Evolutionary conservation across 768 basidiomycete species (phyloP), one percentile per base, ranked within the genome.

Genomic region (Trametes meyenii): DNA sequence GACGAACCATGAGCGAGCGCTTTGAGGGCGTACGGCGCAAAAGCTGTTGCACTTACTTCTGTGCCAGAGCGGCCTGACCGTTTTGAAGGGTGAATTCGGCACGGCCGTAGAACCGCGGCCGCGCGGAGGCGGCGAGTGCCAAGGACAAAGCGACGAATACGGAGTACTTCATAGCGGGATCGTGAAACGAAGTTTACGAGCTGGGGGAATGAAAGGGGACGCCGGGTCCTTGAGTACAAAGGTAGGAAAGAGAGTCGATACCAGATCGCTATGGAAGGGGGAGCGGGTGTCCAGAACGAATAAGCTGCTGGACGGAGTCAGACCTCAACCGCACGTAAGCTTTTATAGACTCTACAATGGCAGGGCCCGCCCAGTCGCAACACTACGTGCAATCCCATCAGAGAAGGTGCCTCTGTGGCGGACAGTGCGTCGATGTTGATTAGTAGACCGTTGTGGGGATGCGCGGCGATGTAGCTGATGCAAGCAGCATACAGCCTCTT

Each of bases 81-180:
- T 70, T 72, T 60, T 70, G 63, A 17, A 65, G 62, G 17, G 45
- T 39, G 55, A 66, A 63, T 14, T 45, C 42, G 43, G 60, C 45
- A 36, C 66, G 68, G 44, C 55, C 46, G 5, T 24, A 36, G 33
- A 58, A 64, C 24, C 64, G 16, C 11, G 68, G 68, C 33, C 63
- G 62, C 10, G 71, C 69, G 16, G 70, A 67, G 35, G 76, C 61
- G 24, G 72, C 50, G 16, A 75, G 61, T 14, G 67, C 66, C 50
- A 73, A 48, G 21, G 62, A 56, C 21, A 70, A 44, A 43, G 72
- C 64, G 58, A 79, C 67, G 60, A 83, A 68, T 50, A 72, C 60
- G 55, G 69, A 70, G 69, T 75, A 74, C 75, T 76, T 78, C 77
- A 77, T 81, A 36, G 23, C 35, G 26, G 29, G 21, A 16, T 12